A percentile compares a stretch with the other conserved stretches of the same genome.
Evolutionary conservation across 768 basidiomycete species (phyloP).

Genomic region (Pleurotus salmoneostramineus): DNA sequence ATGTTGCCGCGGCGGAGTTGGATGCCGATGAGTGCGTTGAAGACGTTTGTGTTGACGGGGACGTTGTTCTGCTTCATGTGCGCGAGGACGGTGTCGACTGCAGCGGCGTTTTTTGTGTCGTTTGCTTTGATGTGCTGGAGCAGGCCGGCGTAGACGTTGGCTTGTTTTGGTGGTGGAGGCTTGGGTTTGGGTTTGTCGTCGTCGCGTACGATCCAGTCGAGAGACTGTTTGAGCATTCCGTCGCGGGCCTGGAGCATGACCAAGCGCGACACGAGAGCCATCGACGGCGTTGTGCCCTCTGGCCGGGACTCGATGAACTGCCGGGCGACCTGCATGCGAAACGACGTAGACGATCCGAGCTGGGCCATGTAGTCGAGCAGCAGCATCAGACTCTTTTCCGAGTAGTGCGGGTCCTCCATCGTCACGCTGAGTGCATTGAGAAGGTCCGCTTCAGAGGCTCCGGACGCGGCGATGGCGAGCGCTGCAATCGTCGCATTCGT

Average conservation of each 20-base stretch:
- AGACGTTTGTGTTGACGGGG: slow-evolving; percentile 32
- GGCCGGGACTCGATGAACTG: slow-evolving; percentile 19
- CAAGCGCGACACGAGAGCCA: slow-evolving; percentile 30
- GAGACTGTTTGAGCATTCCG: slow-evolving; percentile 25
- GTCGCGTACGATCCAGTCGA: slow-evolving; percentile 20
- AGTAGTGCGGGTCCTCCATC: slow-evolving; percentile 19
- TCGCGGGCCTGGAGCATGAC: slow-evolving; percentile 30
- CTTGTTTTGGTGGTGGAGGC: slow-evolving; percentile 8
- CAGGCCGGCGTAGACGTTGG: slow-evolving; percentile 33
- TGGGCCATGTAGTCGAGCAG: slow-evolving; percentile 18
- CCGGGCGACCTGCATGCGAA: slow-evolving; percentile 14
- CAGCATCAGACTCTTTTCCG: slow-evolving; percentile 22
- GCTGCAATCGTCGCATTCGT: slow-evolving; percentile 39
- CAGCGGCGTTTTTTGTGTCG: slow-evolving; percentile 21
- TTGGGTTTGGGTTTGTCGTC: slow-evolving; percentile 3
- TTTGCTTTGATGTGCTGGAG: slow-evolving; percentile 31
- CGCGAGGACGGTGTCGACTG: slow-evolving; percentile 30
- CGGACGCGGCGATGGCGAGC: slow-evolving; percentile 20
- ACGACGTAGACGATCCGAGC: slow-evolving; percentile 12
- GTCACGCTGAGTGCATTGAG: slow-evolving; percentile 16
- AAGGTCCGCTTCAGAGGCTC: slow-evolving; percentile 14
- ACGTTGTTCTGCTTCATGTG: slow-evolving; percentile 35
- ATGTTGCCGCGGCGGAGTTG: slow-evolving; percentile 28
- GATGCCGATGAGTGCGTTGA: slow-evolving; percentile 44
- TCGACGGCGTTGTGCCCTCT: slow-evolving; percentile 21